These are phyloP conservation scores for Pestalotiopsis fici DNA, from an alignment of 2,329 filamentous ascomycete species.

Conservation along the genomic window DNA sequence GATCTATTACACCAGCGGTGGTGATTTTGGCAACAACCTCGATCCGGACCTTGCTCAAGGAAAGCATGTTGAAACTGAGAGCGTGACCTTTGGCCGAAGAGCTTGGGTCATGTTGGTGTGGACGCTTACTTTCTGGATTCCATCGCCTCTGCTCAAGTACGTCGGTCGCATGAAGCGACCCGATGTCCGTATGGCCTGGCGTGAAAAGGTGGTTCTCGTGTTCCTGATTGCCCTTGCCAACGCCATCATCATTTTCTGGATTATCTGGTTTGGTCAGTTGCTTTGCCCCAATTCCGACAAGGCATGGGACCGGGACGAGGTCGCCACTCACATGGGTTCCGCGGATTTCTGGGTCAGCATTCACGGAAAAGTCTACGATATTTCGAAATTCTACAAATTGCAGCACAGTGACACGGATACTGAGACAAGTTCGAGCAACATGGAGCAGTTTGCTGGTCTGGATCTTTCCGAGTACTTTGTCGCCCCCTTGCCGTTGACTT, in stretches of 20 bases:
- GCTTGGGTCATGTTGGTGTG: conserved; percentile 83
- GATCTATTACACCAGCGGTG: conserved; percentile 72
- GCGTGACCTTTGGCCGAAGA: conserved; percentile 64
- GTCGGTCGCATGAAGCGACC: conserved; percentile 95
- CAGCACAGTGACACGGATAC: conserved; percentile 78
- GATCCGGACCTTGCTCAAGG: conserved; percentile 79
- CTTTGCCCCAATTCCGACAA: conserved; percentile 92
- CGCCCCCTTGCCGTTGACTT: conserved; percentile 74
- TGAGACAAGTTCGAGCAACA: conserved; percentile 61
- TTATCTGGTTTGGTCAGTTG: conserved; percentile 80
- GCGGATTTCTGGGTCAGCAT: conserved; percentile 87
- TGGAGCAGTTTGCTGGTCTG: conserved; percentile 77
- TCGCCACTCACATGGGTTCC: conserved; percentile 68
- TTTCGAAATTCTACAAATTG: conserved; percentile 81
- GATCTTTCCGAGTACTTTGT: conserved; percentile 86
- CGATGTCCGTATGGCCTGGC: conserved; percentile 95
- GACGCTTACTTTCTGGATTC: conserved; percentile 91
- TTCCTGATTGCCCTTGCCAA: conserved; percentile 82
- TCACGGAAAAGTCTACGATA: conserved; percentile 87
- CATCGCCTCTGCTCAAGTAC: conserved; percentile 77
- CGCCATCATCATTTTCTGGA: conserved; percentile 84
- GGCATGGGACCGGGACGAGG: conserved; percentile 75
- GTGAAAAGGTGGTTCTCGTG: conserved; percentile 87
- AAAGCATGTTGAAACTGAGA: conserved; percentile 73
- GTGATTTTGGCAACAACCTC: conserved; percentile 66